These are phyloP conservation scores for Gossypium schwendimanii DNA, from an alignment of 441 rosid genomes.

Conservation along the genomic window DNA sequence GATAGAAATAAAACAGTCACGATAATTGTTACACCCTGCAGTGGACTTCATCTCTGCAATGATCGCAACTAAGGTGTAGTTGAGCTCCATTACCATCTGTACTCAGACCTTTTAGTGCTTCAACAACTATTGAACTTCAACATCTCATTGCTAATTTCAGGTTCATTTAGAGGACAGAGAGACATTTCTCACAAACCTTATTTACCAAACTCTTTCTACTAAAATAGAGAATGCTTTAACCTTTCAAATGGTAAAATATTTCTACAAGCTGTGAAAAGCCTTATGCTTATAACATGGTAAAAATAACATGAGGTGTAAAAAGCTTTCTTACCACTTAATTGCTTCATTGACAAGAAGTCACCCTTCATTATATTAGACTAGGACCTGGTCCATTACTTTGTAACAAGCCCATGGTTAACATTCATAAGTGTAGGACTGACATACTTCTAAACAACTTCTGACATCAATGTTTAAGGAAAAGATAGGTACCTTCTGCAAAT, in stretches of 20 bases:
- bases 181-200: neutral
- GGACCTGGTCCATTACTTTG: neutral
- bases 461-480: neutral
- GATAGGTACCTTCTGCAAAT: neutral
- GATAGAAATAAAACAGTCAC: neutral
- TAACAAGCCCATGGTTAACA: neutral
- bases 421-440: neutral
- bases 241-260: neutral
- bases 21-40: neutral
- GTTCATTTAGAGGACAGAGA: neutral
- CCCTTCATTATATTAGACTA: neutral
- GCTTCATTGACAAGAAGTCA: neutral
- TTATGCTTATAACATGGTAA: neutral
- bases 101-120: neutral
- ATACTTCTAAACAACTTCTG: neutral
- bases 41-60: neutral
- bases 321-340: neutral
- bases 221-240: neutral
- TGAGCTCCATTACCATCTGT: neutral
- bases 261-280: neutral
- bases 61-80: neutral
- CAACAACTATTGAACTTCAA: neutral
- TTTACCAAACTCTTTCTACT: neutral
- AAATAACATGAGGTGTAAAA: neutral
- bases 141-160: conserved; percentile 6